Evolutionary conservation across 495 filamentous ascomycete species (phyloP).

Genomic region (Cladorrhinum samala): DNA sequence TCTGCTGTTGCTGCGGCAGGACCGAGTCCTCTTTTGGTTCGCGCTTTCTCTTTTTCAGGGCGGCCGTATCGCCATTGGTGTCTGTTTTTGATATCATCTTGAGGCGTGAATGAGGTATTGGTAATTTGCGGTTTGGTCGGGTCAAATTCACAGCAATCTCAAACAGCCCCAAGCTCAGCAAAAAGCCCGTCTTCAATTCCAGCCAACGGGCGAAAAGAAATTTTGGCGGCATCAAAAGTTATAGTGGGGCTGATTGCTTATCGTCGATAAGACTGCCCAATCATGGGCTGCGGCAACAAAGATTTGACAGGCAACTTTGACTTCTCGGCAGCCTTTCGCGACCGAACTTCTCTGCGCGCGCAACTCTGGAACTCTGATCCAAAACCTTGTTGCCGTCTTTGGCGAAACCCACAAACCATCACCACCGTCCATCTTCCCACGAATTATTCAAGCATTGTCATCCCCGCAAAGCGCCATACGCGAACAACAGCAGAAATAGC

Average conservation of each 20-base stretch:
- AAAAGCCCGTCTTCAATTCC: conserved; percentile 13
- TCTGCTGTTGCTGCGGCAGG: conserved; percentile 14
- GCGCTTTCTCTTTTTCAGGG: conserved; percentile 32
- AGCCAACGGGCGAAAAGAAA: conserved; percentile 20
- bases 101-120: background rate
- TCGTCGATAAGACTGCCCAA: conserved; percentile 30
- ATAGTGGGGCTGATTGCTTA: conserved; percentile 23
- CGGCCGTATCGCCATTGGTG: conserved; percentile 25
- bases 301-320: conserved; percentile 11
- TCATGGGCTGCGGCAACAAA: conserved; percentile 9
- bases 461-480: too few species aligned
- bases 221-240: conserved; percentile 33
- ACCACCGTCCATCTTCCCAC: too few species aligned
- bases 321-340: background rate
- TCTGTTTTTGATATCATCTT: conserved; percentile 20
- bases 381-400: background rate
- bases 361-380: background rate
- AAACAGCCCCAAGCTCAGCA: conserved; percentile 5
- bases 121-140: background rate
- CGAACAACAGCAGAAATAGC: too few species aligned
- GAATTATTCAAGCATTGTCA: too few species aligned
- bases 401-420: background rate
- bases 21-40: conserved; percentile 25
- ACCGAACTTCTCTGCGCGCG: background rate
- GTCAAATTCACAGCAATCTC: background rate